Evolutionary conservation across 805 yeast species (phyloP).

Genomic region (Zygoascus biomembranicola): DNA sequence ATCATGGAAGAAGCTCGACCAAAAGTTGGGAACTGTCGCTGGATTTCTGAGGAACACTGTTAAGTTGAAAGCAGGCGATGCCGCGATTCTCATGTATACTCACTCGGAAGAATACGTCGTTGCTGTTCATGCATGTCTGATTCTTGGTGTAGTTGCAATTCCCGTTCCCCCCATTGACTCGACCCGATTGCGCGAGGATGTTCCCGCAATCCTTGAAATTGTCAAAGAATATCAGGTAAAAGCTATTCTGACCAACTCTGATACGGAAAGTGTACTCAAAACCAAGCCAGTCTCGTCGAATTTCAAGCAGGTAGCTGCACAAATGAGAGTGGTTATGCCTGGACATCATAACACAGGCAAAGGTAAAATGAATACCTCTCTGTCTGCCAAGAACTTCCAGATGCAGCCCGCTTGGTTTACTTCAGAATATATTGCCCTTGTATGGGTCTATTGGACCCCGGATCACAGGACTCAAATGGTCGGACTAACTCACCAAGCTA

Average conservation of each 20-base stretch:
- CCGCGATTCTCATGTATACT: conserved; percentile 74
- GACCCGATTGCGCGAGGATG: conserved; percentile 62
- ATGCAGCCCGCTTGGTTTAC: conserved; percentile 22
- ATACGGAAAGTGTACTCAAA: conserved; percentile 61
- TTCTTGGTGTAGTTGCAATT: conserved; percentile 70
- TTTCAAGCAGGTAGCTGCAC: conserved; percentile 37
- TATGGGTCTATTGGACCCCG: conserved; percentile 64
- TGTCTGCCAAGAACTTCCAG: conserved; percentile 17
- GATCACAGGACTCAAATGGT: conserved; percentile 60
- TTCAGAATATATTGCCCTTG: conserved; percentile 41
- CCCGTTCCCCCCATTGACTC: conserved; percentile 68
- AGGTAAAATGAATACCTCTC: conserved; percentile 31
- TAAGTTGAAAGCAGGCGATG: conserved; percentile 56
- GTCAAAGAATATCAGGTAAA: conserved; percentile 63
- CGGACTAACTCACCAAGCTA: conserved; percentile 47
- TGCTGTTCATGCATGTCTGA: conserved; percentile 78
- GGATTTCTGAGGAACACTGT: conserved; percentile 61
- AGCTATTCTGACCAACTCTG: conserved; percentile 70
- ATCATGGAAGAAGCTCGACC: conserved; percentile 80
- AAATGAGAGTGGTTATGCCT: conserved; percentile 33
- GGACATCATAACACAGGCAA: conserved; percentile 62
- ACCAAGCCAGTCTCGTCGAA: conserved; percentile 56
- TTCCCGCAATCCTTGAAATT: conserved; percentile 53
- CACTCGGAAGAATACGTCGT: conserved; percentile 79
- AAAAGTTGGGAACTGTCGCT: conserved; percentile 66